Evolutionary conservation across 352 stramenopile species (phyloP).

Genomic region (Globisporangium iwayamae): DNA sequence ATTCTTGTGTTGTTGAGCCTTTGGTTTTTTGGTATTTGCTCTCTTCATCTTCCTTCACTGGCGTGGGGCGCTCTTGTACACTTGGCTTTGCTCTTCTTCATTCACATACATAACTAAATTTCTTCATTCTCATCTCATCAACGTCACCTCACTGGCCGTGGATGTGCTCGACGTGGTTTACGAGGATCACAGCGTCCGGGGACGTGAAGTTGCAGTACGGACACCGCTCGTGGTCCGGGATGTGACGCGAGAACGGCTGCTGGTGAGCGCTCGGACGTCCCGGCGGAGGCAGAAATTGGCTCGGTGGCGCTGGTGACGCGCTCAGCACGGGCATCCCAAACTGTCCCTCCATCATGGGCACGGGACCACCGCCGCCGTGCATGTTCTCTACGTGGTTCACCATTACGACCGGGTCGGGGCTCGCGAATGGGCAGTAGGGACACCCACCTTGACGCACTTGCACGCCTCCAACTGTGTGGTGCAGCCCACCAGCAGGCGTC

Average conservation of each 20-base stretch:
- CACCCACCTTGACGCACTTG: conserved; percentile 24
- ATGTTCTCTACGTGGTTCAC: conserved; percentile 64
- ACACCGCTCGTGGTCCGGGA: conserved; percentile 42
- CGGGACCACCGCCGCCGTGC: conserved; percentile 23
- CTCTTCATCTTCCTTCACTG: no score
- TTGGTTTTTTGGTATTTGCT: no score
- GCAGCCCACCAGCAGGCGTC: conserved; percentile 14
- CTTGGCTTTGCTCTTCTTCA: neutral
- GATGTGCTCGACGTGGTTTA: conserved; percentile 76
- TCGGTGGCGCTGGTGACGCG: conserved; percentile 5
- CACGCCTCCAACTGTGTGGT: conserved; percentile 1
- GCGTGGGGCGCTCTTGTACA: neutral
- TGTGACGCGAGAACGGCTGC: conserved; percentile 4
- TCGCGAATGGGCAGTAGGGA: conserved; percentile 61
- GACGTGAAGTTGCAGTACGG: conserved; percentile 61
- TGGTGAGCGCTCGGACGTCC: neutral
- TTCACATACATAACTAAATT: neutral
- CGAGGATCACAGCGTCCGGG: conserved; percentile 54
- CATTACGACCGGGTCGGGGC: conserved; percentile 46
- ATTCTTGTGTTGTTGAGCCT: no score
- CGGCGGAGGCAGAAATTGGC: conserved; percentile 1
- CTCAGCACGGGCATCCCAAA: conserved; percentile 17
- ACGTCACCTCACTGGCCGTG: conserved; percentile 24
- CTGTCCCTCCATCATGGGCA: conserved; percentile 12
- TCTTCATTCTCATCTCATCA: neutral